phyloP scores from a whole-genome alignment of 2,329 filamentous ascomycete genomes.

The Lasiodiplodia hormozganensis region DNA sequence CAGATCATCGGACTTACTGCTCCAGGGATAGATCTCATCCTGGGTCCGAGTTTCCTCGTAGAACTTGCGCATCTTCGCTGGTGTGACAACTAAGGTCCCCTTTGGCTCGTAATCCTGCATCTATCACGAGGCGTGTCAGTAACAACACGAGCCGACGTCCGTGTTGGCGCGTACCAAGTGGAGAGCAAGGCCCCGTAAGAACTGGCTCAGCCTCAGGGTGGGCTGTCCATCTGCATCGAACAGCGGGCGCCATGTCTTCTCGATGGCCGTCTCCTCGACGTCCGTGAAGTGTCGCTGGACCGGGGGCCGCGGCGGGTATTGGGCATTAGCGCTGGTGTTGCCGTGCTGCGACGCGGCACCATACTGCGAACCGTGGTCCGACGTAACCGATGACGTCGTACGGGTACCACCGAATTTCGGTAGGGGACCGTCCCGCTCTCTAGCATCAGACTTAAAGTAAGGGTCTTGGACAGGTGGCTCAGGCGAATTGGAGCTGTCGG shows the following conservation, averaged over 20 bases:
- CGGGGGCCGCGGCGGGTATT: slow-evolving; percentile 3
- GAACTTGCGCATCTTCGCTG: slow-evolving; percentile 75
- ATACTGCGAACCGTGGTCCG: slow-evolving; percentile 26
- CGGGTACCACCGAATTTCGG: slow-evolving; percentile 42
- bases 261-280: slow-evolving; percentile 51
- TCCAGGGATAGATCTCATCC: slow-evolving; percentile 72
- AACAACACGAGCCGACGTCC: neutral
- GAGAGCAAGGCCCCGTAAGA: slow-evolving; percentile 75
- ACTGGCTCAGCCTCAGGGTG: slow-evolving; percentile 71
- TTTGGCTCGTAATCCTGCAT: slow-evolving; percentile 73
- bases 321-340: slow-evolving; percentile 12
- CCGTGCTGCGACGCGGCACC: slow-evolving; percentile 21
- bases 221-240: slow-evolving; percentile 73
- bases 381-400: slow-evolving; percentile 21
- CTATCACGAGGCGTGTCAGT: slow-evolving; percentile 45
- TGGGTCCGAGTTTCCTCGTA: slow-evolving; percentile 72
- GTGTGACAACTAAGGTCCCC: slow-evolving; percentile 74
- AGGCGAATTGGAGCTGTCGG: slow-evolving; percentile 45
- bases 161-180: slow-evolving; percentile 66
- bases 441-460: slow-evolving; percentile 6
- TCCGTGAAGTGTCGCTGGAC: slow-evolving; percentile 41
- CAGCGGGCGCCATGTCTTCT: slow-evolving; percentile 77
- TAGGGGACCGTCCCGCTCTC: slow-evolving; percentile 34
- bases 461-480: slow-evolving; percentile 35
- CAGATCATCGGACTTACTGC: slow-evolving; percentile 57